Conservation (phyloP, 495 filamentous ascomycete genomes). For the Amniculicola lignicola region DNA sequence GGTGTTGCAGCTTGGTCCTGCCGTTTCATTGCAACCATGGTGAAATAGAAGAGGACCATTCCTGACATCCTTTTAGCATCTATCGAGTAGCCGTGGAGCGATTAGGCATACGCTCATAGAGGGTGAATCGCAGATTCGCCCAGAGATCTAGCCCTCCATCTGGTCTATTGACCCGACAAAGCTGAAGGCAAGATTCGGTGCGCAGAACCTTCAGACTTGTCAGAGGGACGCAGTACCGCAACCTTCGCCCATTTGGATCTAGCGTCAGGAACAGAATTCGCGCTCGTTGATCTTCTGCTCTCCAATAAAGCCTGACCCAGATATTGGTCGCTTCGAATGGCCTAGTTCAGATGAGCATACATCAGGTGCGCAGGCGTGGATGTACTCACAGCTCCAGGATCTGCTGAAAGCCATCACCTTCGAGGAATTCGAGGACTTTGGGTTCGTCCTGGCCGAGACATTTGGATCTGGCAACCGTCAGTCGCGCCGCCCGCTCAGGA, state of each 20-base stretch:
- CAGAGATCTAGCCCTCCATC: constrained; percentile 50
- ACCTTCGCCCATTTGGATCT: constrained; percentile 36
- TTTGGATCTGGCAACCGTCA: constrained; percentile 42
- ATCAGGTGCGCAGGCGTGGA: not conserved
- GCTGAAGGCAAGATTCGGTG: constrained; percentile 51
- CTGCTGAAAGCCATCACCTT: constrained; percentile 36
- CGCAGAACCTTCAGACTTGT: constrained; percentile 55
- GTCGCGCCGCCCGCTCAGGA: not conserved
- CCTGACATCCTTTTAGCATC: constrained; percentile 41
- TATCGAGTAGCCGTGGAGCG: not conserved
- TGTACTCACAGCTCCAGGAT: constrained; percentile 48
- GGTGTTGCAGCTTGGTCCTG: constrained; percentile 56
- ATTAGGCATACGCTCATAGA: constrained; percentile 55
- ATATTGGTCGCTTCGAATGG: constrained; percentile 50
- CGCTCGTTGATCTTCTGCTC: constrained; percentile 52
- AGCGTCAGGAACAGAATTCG: constrained; percentile 56
- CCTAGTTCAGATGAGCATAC: constrained; percentile 17
- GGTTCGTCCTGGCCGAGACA: constrained; percentile 48
- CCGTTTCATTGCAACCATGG: constrained; percentile 70
- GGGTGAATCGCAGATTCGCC: constrained; percentile 56
- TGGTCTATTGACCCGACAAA: constrained; percentile 50
- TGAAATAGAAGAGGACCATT: constrained; percentile 76
- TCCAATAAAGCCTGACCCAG: constrained; percentile 54
- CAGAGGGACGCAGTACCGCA: constrained; percentile 52
- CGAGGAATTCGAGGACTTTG: constrained; percentile 43